A percentile compares a stretch with the other conserved stretches of the same genome.
phyloP scores from a whole-genome alignment of 2,329 filamentous ascomycete genomes.

The Eutypa lata region DNA sequence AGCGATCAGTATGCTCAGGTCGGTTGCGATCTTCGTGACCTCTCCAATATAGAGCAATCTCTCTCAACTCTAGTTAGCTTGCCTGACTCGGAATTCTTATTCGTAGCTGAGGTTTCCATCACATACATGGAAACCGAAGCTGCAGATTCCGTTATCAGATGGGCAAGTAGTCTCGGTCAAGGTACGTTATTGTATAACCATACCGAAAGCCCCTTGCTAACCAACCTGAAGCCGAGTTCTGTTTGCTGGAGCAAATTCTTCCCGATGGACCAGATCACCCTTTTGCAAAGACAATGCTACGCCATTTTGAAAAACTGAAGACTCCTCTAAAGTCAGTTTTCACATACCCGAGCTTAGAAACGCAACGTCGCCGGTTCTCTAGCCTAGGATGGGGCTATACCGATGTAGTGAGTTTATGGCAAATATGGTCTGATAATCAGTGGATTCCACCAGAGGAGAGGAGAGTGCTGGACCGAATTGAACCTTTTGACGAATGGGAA shows the following conservation, averaged over 20 bases:
- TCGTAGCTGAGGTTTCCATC: slow-evolving; percentile 85
- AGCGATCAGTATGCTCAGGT: slow-evolving; percentile 74
- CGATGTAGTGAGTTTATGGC: slow-evolving; percentile 70
- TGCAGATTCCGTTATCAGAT: slow-evolving; percentile 71
- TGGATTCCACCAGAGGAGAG: slow-evolving; percentile 64
- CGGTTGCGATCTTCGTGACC: slow-evolving; percentile 75
- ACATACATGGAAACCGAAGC: slow-evolving; percentile 80
- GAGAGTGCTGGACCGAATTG: slow-evolving; percentile 61
- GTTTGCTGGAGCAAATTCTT: slow-evolving; percentile 80
- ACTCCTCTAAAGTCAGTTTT: slow-evolving; percentile 74
- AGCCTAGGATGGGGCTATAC: slow-evolving; percentile 65
- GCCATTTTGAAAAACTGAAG: slow-evolving; percentile 76
- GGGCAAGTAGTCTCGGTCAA: slow-evolving; percentile 69
- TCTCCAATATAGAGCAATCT: slow-evolving; percentile 56
- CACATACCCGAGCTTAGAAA: slow-evolving; percentile 62
- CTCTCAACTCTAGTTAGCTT: slow-evolving; percentile 59
- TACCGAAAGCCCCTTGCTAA: slow-evolving; percentile 8
- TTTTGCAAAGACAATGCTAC: slow-evolving; percentile 82
- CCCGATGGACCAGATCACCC: slow-evolving; percentile 76
- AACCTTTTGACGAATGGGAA: slow-evolving; percentile 95
- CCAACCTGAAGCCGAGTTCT: slow-evolving; percentile 64
- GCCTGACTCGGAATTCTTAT: slow-evolving; percentile 63
- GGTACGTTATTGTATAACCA: slow-evolving; percentile 43
- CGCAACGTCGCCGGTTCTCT: slow-evolving; percentile 67
- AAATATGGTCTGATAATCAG: slow-evolving; percentile 69